phyloP scores from a whole-genome alignment of 1,284 basidiomycete species.

The Pseudomicrostroma phylloplanum region DNA sequence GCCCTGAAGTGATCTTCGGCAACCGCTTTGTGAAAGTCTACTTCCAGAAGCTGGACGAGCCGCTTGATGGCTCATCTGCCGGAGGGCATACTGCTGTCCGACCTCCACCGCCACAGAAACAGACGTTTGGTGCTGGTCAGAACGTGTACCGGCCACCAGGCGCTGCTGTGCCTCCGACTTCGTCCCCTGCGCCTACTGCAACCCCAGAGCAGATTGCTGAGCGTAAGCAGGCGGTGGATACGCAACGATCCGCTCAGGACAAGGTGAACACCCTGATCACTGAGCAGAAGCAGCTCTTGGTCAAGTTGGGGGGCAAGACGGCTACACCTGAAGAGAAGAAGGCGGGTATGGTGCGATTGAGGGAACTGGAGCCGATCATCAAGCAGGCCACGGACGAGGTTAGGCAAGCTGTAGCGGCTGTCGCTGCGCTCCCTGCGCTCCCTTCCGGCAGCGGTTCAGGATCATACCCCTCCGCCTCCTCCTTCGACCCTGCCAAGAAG shows the following conservation, averaged over 20 bases:
- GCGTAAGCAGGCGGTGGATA: conserved; percentile 53
- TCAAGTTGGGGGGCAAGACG: conserved; percentile 60
- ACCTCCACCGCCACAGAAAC: conserved; percentile 17
- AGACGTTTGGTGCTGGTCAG: conserved; percentile 38
- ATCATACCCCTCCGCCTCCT: conserved; percentile 17
- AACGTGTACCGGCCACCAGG: conserved; percentile 34
- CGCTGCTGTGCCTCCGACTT: conserved; percentile 22
- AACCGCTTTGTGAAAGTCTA: conserved; percentile 82
- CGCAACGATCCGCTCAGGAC: conserved; percentile 61
- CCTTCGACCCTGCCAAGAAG: conserved; percentile 54
- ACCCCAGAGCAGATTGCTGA: conserved; percentile 16
- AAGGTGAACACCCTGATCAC: conserved; percentile 75
- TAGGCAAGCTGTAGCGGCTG: conserved; percentile 35
- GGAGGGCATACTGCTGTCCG: conserved; percentile 58
- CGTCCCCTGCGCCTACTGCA: not conserved
- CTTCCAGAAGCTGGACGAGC: conserved; percentile 53
- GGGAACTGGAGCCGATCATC: conserved; percentile 76
- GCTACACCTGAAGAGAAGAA: conserved; percentile 70
- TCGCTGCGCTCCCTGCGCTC: conserved; percentile 47
- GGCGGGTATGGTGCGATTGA: conserved; percentile 67
- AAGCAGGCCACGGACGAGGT: conserved; percentile 54
- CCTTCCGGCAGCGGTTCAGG: conserved; percentile 11
- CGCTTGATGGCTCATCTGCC: conserved; percentile 79
- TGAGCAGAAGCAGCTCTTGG: conserved; percentile 82
- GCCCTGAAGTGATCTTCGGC: conserved; percentile 83